Base-by-base conservation (phyloP, 176 grass and related monocot species). In the Carex scoparia region DNA sequence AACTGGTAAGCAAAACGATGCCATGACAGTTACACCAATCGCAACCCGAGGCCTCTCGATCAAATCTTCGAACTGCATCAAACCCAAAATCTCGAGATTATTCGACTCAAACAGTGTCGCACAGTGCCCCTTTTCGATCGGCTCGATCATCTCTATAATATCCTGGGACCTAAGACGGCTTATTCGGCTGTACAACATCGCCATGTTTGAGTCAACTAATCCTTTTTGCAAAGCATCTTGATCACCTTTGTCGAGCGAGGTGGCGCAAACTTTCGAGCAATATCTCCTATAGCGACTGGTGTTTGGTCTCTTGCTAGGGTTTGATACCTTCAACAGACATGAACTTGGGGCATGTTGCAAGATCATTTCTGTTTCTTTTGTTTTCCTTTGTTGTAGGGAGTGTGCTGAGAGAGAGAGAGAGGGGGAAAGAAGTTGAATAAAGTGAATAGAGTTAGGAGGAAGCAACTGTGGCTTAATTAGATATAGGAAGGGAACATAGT, bases 11-110 rank as follows among this genome's bases (percentile, higher is more conserved):
- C 85, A 67, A 55, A 92, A 28, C 10, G 84, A 87, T 13, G 84
- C 75, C 81, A 81, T 85, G 46, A 89, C 68, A 11, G 85, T 92
- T 28, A 92, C 65, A 5, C 90, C 90, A 13, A 92, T 80, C 4
- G 84, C 85, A 42, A 92, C 23, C 4, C 84, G 79, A 3, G 90
- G 87, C 65, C 76, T n/a, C 62, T 30, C 58, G 7, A 69, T 37
- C 37, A 74, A 16, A 18, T 81, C 81, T 55, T 91, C 71, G 2
- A 91, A 77, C 46, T 88, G 84, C n/a, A 91, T 31, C 72, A 86
- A 31, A 9, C 84, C 86, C 1, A 86, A 54, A 28, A 88, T 48
- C 84, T 91, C 79, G 4, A 69, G 40, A 18, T 28, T 71, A 59
- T 84, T 66, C 4, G 86, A 86, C 14, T 77, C 61, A 42, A 88